A percentile compares a stretch with the other conserved stretches of the same genome.
phyloP scores from a whole-genome alignment of 208 protist species.

The Trypanosoma brucei region DNA sequence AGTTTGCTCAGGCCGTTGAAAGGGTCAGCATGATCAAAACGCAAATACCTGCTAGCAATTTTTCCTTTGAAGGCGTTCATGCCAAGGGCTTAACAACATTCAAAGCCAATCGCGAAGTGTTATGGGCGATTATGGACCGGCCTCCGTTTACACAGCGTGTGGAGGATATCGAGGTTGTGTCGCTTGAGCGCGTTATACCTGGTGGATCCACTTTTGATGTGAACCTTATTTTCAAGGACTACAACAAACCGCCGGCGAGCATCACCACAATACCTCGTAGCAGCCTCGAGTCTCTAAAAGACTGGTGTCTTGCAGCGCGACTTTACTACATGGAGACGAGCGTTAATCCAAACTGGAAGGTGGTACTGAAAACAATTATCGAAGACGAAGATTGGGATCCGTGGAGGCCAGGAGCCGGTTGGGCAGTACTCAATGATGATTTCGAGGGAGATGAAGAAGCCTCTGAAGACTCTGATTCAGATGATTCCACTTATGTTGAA shows the following conservation, averaged over 20 bases:
- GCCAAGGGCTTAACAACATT: slow-evolving; percentile 70
- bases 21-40: slow-evolving; percentile 65
- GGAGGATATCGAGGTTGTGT: slow-evolving; percentile 92
- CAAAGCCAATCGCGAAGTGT: slow-evolving; percentile 67
- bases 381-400: slow-evolving; percentile 84
- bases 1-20: slow-evolving; percentile 67
- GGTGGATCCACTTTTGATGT: slow-evolving; percentile 95
- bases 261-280: slow-evolving; percentile 57
- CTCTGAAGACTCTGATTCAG: slow-evolving; percentile 55
- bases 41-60: slow-evolving; percentile 74
- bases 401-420: slow-evolving; percentile 63
- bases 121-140: slow-evolving; percentile 79
- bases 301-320: slow-evolving; percentile 69
- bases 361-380: slow-evolving; percentile 79
- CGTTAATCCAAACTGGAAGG: slow-evolving; percentile 79
- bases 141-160: slow-evolving; percentile 94
- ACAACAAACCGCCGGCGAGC: slow-evolving; percentile 67
- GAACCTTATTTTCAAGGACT: slow-evolving; percentile 97
- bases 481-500: slow-evolving; percentile 78
- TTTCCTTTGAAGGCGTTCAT: slow-evolving; percentile 84
- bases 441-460: slow-evolving; percentile 83
- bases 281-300: slow-evolving; percentile 65
- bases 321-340: slow-evolving; percentile 85
- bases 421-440: slow-evolving; percentile 67
- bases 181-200: slow-evolving; percentile 91